Percentiles rank a stretch among this genome's conserved stretches.
These are phyloP conservation scores for Aspergillus fumigatus DNA, from an alignment of 2,329 filamentous ascomycete genomes.

Conservation along the genomic window DNA sequence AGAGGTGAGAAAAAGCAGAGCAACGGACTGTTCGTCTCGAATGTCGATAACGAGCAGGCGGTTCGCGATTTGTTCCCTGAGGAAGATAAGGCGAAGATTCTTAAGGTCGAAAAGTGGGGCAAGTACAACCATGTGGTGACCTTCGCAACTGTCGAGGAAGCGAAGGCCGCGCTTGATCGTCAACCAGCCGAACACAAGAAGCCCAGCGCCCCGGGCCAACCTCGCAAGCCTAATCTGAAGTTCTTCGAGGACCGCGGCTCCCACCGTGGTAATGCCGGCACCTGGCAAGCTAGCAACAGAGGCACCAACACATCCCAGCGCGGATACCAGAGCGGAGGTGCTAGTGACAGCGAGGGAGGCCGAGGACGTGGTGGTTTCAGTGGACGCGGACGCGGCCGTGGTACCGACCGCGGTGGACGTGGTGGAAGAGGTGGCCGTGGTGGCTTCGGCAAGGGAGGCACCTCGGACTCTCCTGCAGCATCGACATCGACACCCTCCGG, in stretches of 20 bases:
- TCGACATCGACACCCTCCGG: constrained; percentile 25
- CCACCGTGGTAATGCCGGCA: constrained; percentile 50
- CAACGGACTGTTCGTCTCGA: constrained; percentile 85
- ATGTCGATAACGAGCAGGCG: constrained; percentile 76
- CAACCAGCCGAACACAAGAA: constrained; percentile 74
- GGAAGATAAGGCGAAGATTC: constrained; percentile 77
- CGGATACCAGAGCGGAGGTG: constrained; percentile 80
- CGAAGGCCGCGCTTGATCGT: constrained; percentile 70
- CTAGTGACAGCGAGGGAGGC: constrained; percentile 67
- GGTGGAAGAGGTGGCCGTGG: constrained; percentile 58
- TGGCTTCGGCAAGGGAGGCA: constrained; percentile 57
- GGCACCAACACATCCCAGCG: constrained; percentile 63
- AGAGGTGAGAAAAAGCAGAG: constrained; percentile 62
- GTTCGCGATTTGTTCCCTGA: constrained; percentile 76
- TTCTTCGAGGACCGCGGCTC: constrained; percentile 69
- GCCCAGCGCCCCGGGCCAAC: constrained; percentile 61
- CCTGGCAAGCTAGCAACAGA: constrained; percentile 54
- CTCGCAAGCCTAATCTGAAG: constrained; percentile 76
- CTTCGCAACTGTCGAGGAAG: constrained; percentile 74
- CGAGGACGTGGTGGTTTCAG: constrained; percentile 46
- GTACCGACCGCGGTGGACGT: constrained; percentile 48
- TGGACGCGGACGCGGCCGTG: constrained; percentile 51
- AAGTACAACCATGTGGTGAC: constrained; percentile 79
- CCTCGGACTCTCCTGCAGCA: constrained; percentile 28
- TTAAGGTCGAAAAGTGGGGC: constrained; percentile 61